Base-by-base conservation (phyloP, 2,329 filamentous ascomycete genomes). In the Cladosporium colombiae region DNA sequence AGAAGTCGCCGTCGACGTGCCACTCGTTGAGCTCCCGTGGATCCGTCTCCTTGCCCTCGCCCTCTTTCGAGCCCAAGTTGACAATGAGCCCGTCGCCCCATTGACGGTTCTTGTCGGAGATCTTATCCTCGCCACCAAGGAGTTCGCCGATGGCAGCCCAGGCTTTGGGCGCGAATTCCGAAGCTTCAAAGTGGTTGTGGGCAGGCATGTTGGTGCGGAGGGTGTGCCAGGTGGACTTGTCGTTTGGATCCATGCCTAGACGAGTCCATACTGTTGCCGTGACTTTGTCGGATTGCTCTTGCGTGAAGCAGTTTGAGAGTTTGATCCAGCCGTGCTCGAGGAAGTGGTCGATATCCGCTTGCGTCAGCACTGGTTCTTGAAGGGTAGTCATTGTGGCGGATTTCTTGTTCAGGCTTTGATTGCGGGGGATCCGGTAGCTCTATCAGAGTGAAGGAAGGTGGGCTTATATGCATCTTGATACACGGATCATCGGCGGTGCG, bases 1-100 rank as follows among this genome's bases (percentile, higher is more conserved):
- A 91, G 75, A 90, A 91, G 70, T 91, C 88, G 10, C 89, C 88
- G 75, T 91, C 88, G 21, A 89, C 86, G 75, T 91, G 89, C 88
- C 89, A 91, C 25, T 80, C 80, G 8, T 80, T 72, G 25, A 90
- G 78, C 0, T 86, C 81, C 60, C 82, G 79, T 0, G 86, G 86
- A 40, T 81, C 76, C 3, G 83, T 75, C 10, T 81, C 79, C 59
- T 80, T 80, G 5, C 83, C 82, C 67, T 85, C 83, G 57, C 79
- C 70, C n/a, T 69, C 79, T 60, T 81, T 73, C 1, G 82, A 86
- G 14, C 89, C 89, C 8, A 91, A 81, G 75, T 91, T 91, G 49
- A 91, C 87, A 71, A 91, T 91, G 65, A 91, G 83, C 4, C 83
- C 83, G 77, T 91, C 89, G 69, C 82, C 82, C 88, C 89, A 91